Percentiles rank a stretch among this genome's conserved stretches.
Conservation (phyloP, 116 monocot species). For the Posidonia oceanica region DNA sequence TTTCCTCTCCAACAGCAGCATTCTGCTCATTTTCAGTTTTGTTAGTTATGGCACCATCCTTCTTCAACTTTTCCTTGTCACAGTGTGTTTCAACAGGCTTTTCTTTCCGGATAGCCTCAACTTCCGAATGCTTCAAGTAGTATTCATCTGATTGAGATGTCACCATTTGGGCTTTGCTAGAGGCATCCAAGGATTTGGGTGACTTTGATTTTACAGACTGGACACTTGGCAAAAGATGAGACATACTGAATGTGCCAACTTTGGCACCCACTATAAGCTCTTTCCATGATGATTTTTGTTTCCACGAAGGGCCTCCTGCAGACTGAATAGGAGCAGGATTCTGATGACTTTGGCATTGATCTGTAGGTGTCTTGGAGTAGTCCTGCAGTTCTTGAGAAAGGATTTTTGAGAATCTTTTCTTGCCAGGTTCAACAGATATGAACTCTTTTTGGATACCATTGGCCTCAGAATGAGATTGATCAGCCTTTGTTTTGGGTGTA, state of each 20-base stretch:
- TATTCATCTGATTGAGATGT: background rate
- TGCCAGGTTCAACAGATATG: background rate
- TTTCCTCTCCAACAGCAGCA: background rate
- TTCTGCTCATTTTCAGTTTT: background rate
- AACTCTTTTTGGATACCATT: constrained; percentile 1
- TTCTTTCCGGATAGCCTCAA: background rate
- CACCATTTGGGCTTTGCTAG: background rate
- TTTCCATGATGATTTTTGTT: constrained; percentile 85
- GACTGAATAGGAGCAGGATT: constrained; percentile 1
- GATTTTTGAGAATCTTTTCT: constrained; percentile 1
- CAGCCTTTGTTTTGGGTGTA: background rate
- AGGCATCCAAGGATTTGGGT: background rate
- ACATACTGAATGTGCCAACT: constrained; percentile 44
- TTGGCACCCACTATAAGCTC: constrained; percentile 39
- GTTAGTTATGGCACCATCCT: background rate
- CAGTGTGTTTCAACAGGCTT: background rate
- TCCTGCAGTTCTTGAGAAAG: background rate
- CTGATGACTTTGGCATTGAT: constrained; percentile 1
- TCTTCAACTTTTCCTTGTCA: background rate
- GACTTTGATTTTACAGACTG: background rate
- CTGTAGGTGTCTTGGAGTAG: background rate
- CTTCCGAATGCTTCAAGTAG: background rate
- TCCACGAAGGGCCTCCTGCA: constrained; percentile 32
- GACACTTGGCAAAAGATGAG: constrained; percentile 21
- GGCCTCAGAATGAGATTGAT: background rate